Percentiles rank a stretch among this genome's conserved stretches.
Evolutionary conservation across 2,329 filamentous ascomycete genomes (phyloP).

Genomic region (Dendrostoma leiphaemia): DNA sequence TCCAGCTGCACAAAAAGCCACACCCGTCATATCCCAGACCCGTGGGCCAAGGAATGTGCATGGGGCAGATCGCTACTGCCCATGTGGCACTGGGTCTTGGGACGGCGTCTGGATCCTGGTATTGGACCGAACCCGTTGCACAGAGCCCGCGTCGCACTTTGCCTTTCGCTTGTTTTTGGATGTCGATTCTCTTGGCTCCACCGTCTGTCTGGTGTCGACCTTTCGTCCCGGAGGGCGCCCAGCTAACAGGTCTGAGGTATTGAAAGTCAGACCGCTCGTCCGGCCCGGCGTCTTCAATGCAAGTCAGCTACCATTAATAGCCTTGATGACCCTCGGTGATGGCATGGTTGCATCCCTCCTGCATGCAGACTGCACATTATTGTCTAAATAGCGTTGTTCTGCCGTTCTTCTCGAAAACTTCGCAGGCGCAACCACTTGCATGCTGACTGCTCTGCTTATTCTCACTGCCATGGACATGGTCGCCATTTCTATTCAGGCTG

Average conservation of each 20-base stretch:
- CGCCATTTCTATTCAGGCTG: no score
- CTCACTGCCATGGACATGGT: neutral
- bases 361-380: neutral
- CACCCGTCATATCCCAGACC: constrained; percentile 4
- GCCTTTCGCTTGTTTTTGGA: neutral
- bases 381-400: neutral
- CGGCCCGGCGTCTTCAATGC: neutral
- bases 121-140: neutral
- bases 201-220: neutral
- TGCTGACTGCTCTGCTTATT: neutral
- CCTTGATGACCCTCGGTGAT: neutral
- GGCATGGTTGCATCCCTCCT: neutral
- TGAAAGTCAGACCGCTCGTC: neutral
- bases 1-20: constrained; percentile 6
- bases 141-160: neutral
- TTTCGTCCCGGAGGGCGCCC: neutral
- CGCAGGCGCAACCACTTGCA: neutral
- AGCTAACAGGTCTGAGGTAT: neutral
- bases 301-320: neutral
- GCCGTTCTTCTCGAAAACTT: neutral
- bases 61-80: neutral
- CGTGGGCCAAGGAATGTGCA: neutral
- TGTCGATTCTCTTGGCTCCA: neutral
- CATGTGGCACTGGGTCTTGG: neutral
- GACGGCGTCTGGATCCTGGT: neutral